These are phyloP conservation scores for Fusarium zealandicum DNA, from an alignment of 2,329 filamentous ascomycete species.

Conservation along the genomic window DNA sequence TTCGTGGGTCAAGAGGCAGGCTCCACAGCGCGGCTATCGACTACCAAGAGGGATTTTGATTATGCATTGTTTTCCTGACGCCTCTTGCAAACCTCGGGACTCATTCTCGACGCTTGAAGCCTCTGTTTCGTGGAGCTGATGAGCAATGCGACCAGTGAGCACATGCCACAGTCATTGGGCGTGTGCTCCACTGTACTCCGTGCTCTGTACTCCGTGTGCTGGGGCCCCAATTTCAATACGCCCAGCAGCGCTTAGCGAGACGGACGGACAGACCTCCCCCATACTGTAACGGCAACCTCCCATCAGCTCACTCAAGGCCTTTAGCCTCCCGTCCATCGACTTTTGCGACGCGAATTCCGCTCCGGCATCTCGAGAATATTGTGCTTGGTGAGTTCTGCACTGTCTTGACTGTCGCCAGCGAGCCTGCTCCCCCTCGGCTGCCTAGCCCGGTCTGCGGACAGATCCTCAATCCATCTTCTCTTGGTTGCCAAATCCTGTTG, in stretches of 20 bases:
- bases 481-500: conserved; percentile 30
- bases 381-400: conserved; percentile 38
- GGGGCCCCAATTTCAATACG: conserved; percentile 42
- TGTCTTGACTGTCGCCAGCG: conserved; percentile 29
- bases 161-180: conserved; percentile 42
- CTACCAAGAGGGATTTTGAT: conserved; percentile 39
- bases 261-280: conserved; percentile 36
- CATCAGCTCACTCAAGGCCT: conserved; percentile 42
- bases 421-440: conserved; percentile 16
- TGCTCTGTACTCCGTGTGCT: conserved; percentile 35
- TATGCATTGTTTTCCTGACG: conserved; percentile 26
- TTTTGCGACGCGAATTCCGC: conserved; percentile 36
- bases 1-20: conserved; percentile 42
- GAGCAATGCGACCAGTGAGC: conserved; percentile 37
- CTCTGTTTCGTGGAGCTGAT: conserved; percentile 31
- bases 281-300: conserved; percentile 40
- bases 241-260: conserved; percentile 47
- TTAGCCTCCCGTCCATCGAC: conserved; percentile 32
- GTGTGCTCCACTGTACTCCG: conserved; percentile 43
- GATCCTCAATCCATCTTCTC: conserved; percentile 28
- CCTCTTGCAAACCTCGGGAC: conserved; percentile 15
- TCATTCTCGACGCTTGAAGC: conserved; percentile 8
- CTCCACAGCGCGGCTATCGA: conserved; percentile 36
- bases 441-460: conserved; percentile 14
- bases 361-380: conserved; percentile 38